Conservation (phyloP, 1,139 yeast species). For the Arxiozyma telluris region DNA sequence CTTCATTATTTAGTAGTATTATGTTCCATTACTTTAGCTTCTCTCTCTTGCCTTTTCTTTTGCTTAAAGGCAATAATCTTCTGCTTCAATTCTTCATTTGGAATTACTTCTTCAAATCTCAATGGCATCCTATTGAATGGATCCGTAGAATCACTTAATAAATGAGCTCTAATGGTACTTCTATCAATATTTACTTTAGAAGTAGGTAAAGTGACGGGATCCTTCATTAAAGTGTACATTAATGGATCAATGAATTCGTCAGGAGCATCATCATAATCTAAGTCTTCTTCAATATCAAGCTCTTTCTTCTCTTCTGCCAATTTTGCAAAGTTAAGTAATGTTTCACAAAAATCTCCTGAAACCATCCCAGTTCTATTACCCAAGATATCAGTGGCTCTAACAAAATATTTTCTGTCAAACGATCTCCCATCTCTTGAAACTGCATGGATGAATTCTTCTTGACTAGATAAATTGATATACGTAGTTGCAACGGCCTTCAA, state of each 20-base stretch:
- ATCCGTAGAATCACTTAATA: conserved; percentile 89
- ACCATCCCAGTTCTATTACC: conserved; percentile 43
- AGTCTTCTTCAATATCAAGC: conserved; percentile 70
- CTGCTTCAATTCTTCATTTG: conserved; percentile 56
- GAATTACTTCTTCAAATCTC: conserved; percentile 77
- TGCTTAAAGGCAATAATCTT: conserved; percentile 53
- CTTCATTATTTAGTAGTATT: background rate
- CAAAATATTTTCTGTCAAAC: conserved; percentile 55
- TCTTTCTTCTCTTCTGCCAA: conserved; percentile 52
- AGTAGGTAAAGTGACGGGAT: conserved; percentile 86
- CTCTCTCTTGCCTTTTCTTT: conserved; percentile 27
- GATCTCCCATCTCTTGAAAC: conserved; percentile 90
- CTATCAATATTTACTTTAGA: conserved; percentile 80
- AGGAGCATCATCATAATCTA: conserved; percentile 87
- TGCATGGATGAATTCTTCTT: conserved; percentile 61
- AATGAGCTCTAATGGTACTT: conserved; percentile 86
- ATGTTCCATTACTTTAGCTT: background rate
- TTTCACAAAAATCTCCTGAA: conserved; percentile 44
- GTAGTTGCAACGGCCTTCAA: conserved; percentile 65
- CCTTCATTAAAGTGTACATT: conserved; percentile 91
- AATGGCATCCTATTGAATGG: conserved; percentile 94
- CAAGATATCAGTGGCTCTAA: conserved; percentile 62
- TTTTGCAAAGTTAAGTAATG: conserved; percentile 48
- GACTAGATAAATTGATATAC: conserved; percentile 59
- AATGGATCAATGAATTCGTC: conserved; percentile 95